Conservation (phyloP, 805 yeast genomes). For the Wickerhamiella hasegawae region DNA sequence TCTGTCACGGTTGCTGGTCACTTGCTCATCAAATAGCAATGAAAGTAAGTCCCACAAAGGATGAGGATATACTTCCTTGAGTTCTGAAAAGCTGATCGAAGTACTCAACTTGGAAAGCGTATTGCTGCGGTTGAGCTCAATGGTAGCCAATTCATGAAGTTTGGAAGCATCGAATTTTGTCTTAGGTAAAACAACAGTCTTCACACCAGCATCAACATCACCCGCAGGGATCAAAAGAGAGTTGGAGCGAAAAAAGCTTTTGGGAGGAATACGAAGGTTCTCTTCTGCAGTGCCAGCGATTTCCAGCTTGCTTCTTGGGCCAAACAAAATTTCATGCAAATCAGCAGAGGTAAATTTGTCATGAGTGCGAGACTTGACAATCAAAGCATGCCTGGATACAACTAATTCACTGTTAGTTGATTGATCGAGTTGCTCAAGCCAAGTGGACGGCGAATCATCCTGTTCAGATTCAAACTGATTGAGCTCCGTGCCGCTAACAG, state of each 20-base stretch:
- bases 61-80: slow-evolving; percentile 5
- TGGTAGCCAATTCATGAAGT: not conserved
- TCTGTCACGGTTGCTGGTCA: slow-evolving; percentile 11
- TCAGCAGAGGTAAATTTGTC: slow-evolving; percentile 21
- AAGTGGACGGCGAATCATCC: not conserved
- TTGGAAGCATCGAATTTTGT: not conserved
- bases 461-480: no score
- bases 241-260: not conserved
- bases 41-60: slow-evolving; percentile 41
- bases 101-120: slow-evolving; percentile 7
- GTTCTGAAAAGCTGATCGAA: slow-evolving; percentile 5
- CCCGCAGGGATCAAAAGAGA: not conserved
- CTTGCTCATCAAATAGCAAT: slow-evolving; percentile 38
- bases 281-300: not conserved
- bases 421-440: not conserved
- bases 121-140: slow-evolving; percentile 1
- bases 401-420: not conserved
- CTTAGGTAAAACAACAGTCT: not conserved
- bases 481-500: no score
- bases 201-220: not conserved
- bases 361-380: slow-evolving; percentile 1
- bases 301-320: slow-evolving; percentile 13
- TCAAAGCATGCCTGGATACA: not conserved
- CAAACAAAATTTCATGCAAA: slow-evolving; percentile 34
- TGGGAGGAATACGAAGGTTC: not conserved